These are phyloP conservation scores for Xylariaceae sp. DNA, from an alignment of 2,329 filamentous ascomycete species.

Conservation along the genomic window DNA sequence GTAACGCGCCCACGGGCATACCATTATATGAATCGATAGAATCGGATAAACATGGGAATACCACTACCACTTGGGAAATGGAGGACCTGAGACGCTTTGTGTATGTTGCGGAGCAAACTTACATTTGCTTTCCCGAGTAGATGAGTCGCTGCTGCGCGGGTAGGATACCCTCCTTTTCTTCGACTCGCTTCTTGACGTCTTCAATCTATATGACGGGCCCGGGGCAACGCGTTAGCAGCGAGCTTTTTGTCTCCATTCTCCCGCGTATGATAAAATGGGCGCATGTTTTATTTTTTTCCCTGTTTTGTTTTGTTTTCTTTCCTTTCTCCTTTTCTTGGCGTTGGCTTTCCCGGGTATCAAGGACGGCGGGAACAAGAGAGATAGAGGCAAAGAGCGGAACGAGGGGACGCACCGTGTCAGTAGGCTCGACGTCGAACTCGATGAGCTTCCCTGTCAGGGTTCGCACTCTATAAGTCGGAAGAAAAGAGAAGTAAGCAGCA, in stretches of 20 bases:
- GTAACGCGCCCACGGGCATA: too few species aligned
- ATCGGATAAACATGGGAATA: too few species aligned
- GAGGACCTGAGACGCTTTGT: too few species aligned
- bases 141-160: slow-evolving; percentile 95
- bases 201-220: slow-evolving; percentile 57
- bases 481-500: not conserved
- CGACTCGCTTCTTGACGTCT: slow-evolving; percentile 97
- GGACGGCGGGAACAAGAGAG: not conserved
- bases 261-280: not conserved
- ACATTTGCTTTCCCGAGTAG: slow-evolving; percentile 98
- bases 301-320: not conserved
- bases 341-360: not conserved
- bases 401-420: slow-evolving; percentile 68
- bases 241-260: not conserved
- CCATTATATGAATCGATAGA: too few species aligned
- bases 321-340: not conserved
- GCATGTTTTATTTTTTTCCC: not conserved
- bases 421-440: slow-evolving; percentile 91
- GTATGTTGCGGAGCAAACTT: slow-evolving; percentile 27
- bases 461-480: slow-evolving; percentile 63
- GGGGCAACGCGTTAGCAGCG: not conserved
- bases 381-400: not conserved
- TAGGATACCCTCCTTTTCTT: slow-evolving; percentile 98
- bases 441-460: slow-evolving; percentile 98
- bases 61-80: too few species aligned